phyloP scores from a whole-genome alignment of 2,329 filamentous ascomycete genomes.

The Leptosphaerulina australis region DNA sequence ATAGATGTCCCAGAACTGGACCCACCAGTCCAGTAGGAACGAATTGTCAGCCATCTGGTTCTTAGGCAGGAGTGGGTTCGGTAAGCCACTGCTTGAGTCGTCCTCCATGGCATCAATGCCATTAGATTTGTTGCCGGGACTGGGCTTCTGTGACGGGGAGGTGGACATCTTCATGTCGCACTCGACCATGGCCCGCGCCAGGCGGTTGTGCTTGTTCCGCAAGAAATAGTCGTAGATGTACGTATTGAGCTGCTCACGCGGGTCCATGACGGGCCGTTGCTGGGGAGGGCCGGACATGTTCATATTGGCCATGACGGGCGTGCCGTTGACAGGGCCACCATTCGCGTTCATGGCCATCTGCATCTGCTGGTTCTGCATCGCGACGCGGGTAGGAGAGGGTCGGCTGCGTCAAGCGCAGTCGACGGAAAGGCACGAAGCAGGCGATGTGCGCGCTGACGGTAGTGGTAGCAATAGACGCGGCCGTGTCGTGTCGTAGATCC shows the following conservation, averaged over 20 bases:
- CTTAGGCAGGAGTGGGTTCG: slow-evolving; percentile 70
- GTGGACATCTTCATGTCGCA: slow-evolving; percentile 62
- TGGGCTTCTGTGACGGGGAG: slow-evolving; percentile 64
- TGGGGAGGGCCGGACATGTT: slow-evolving; percentile 36
- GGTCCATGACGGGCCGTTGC: slow-evolving; percentile 37
- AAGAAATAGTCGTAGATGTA: slow-evolving; percentile 94
- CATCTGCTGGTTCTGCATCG: slow-evolving; percentile 59
- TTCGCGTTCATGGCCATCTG: slow-evolving; percentile 71
- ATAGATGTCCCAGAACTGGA: slow-evolving; percentile 96
- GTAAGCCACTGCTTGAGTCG: slow-evolving; percentile 83
- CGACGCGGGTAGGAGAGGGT: slow-evolving; percentile 20
- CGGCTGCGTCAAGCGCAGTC: slow-evolving; percentile 23
- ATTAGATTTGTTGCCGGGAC: slow-evolving; percentile 71
- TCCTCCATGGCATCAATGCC: slow-evolving; percentile 77
- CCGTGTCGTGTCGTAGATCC: slow-evolving; percentile 10
- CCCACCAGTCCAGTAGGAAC: slow-evolving; percentile 98
- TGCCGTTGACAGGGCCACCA: slow-evolving; percentile 67
- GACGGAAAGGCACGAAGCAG: neutral
- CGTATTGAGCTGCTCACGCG: slow-evolving; percentile 71
- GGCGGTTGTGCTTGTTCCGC: slow-evolving; percentile 81
- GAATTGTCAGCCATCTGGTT: slow-evolving; percentile 70
- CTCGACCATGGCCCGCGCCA: slow-evolving; percentile 69
- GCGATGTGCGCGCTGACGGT: slow-evolving; percentile 5
- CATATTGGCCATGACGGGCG: slow-evolving; percentile 70
- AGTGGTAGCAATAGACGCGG: slow-evolving; percentile 1